Evolutionary conservation across 345 rosid species (phyloP).

Genomic region (Angophora floribunda): DNA sequence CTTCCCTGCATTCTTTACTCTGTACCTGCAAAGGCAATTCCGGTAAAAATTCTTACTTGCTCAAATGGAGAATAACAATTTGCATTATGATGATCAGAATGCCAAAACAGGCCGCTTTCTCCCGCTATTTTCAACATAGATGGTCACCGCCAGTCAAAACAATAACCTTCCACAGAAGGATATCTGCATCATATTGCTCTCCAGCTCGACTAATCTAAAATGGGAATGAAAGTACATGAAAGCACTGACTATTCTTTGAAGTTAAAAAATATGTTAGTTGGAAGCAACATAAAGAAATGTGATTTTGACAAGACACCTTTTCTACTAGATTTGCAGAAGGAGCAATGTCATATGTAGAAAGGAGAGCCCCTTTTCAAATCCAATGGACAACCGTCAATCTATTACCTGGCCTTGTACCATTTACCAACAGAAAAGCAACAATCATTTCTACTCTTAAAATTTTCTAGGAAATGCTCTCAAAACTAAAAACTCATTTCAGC

Average conservation of each 20-base stretch:
- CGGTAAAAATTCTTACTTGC: not conserved
- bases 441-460: not conserved
- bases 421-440: not conserved
- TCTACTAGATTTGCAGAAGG: not conserved
- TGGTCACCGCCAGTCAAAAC: not conserved
- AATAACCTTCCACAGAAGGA: not conserved
- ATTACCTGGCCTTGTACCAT: not conserved
- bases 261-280: not conserved
- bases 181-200: not conserved
- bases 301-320: not conserved
- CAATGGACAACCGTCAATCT: not conserved
- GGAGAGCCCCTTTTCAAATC: not conserved
- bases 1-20: conserved; percentile 21
- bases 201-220: not conserved
- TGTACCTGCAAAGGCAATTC: conserved; percentile 22
- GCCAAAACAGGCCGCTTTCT: not conserved
- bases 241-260: not conserved
- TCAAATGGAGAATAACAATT: not conserved
- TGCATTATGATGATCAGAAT: not conserved
- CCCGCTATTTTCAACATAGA: not conserved
- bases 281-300: not conserved
- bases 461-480: not conserved
- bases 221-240: not conserved
- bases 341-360: not conserved
- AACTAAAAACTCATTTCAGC: not conserved